Conservation (phyloP, 108 stramenopile species). For the Pseudonitzschia multistriata region DNA sequence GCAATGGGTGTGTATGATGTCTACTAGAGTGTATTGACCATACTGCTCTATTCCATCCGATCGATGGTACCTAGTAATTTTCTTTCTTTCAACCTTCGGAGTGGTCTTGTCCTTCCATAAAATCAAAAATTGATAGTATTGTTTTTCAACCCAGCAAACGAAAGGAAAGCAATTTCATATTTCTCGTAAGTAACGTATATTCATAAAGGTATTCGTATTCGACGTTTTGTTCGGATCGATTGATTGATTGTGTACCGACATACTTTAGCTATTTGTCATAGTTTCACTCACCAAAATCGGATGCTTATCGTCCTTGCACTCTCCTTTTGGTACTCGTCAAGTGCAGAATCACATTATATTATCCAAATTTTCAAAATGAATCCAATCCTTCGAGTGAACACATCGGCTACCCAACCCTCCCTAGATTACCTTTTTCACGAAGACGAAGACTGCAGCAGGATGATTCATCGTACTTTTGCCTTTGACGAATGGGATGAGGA, state of each 20-base stretch:
- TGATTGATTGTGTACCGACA: too few species aligned
- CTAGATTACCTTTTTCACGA: not conserved
- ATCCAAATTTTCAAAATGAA: too few species aligned
- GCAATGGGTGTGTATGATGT: not conserved
- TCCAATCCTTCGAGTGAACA: too few species aligned
- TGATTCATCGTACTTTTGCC: slow-evolving; percentile 7
- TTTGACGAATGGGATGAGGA: slow-evolving; percentile 18
- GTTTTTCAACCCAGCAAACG: not conserved
- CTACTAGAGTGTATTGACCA: not conserved
- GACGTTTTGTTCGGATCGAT: not conserved
- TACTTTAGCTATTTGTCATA: too few species aligned
- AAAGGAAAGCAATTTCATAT: not conserved
- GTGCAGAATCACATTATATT: too few species aligned
- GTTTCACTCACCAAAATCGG: too few species aligned
- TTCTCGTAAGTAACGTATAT: not conserved
- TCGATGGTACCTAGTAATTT: too few species aligned
- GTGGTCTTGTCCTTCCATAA: not conserved
- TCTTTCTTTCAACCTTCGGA: too few species aligned
- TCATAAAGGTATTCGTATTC: not conserved
- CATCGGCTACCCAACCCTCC: not conserved
- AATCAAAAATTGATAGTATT: not conserved
- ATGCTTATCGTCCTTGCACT: too few species aligned
- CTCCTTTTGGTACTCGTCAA: too few species aligned
- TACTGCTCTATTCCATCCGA: not conserved
- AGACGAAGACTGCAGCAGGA: not conserved